These are phyloP conservation scores for Beauveria sp. DNA, from an alignment of 2,329 filamentous ascomycete species.

Conservation along the genomic window DNA sequence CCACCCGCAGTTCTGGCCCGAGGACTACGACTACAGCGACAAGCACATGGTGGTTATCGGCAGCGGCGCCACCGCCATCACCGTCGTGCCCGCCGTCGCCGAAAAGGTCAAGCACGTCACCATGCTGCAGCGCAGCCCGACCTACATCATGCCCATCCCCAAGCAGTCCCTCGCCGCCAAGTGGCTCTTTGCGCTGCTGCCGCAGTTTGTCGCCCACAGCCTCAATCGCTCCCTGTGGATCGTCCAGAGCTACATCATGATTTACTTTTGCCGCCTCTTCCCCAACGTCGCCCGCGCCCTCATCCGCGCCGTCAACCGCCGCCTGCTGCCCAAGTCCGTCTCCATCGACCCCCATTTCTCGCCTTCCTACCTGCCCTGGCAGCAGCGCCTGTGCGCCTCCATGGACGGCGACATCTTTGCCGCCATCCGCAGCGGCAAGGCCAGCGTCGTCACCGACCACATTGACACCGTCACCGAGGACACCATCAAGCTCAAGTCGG, in stretches of 20 bases:
- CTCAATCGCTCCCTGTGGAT: slow-evolving; percentile 41
- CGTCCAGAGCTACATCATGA: slow-evolving; percentile 31
- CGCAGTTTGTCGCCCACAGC: slow-evolving; percentile 33
- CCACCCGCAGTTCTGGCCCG: slow-evolving; percentile 69
- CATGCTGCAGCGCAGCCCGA: slow-evolving; percentile 62
- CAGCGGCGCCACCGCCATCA: slow-evolving; percentile 59
- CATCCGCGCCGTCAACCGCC: slow-evolving; percentile 33
- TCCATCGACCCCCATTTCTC: slow-evolving; percentile 46
- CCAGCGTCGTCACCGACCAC: slow-evolving; percentile 34
- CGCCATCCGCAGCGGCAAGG: slow-evolving; percentile 30
- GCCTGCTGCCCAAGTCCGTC: slow-evolving; percentile 40
- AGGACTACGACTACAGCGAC: slow-evolving; percentile 54
- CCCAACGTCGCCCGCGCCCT: slow-evolving; percentile 36
- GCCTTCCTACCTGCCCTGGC: slow-evolving; percentile 51
- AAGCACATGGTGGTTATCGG: slow-evolving; percentile 62
- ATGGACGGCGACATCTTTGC: slow-evolving; percentile 39
- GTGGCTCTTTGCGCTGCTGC: slow-evolving; percentile 31
- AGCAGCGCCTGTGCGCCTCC: slow-evolving; percentile 61
- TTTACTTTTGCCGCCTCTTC: slow-evolving; percentile 41
- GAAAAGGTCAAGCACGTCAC: slow-evolving; percentile 52
- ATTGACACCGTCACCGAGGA: slow-evolving; percentile 38
- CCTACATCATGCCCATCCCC: slow-evolving; percentile 49
- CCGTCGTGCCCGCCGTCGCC: slow-evolving; percentile 54
- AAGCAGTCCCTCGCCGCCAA: slow-evolving; percentile 26
- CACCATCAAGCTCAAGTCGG: slow-evolving; percentile 36